Base-by-base conservation (phyloP, 1,284 basidiomycete genomes). In the Malassezia sp. region DNA sequence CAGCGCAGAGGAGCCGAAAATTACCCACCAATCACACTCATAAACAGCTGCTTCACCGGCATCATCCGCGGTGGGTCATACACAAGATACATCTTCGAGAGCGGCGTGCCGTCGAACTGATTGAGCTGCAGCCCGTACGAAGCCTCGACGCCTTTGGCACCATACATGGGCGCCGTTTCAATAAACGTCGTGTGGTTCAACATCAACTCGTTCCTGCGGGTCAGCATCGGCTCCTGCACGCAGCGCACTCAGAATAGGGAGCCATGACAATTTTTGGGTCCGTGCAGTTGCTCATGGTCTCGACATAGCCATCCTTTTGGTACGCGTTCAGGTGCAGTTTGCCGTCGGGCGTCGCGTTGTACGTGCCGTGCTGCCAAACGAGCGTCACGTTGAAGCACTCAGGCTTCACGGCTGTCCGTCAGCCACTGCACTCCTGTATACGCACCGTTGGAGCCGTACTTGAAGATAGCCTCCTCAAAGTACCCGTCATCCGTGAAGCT, bases 361-460 rank as follows among this genome's bases (percentile, higher is more conserved):
- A 69, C 6, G 53, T 66, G 24, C 66, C 66, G 36, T 69, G 66
- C 27, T 67, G 64, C 66, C 66, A 69, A 28, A 63, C 57, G 23
- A 69, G 48, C 9, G 61, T 54, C 2, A 59, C 64, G 11, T 56
- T 60, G 49, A 67, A 66, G 47, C 66, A 69, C 10, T 54, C 45
- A 18, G 60, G 61, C n/a, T 45, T 51, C 14, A 43, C 45, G 14
- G 58, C 53, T 57, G 37, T 4, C n/a, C 11, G 20, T 32, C 6
- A 36, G 18, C 14, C 9, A 14, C 2, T 14, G 3, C 34, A 11
- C 18, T 38, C 10, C 9, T 3, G 21, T n/a, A 7, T 3, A 46
- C 57, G 47, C 48, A 55, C 54, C 40, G 42, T 66, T 64, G 15
- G 61, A 54, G 12, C 50, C 46, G 45, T 62, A 69, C 31, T 51